A percentile compares a stretch with the other conserved stretches of the same genome.
Conservation (phyloP, 176 grass and related monocot genomes). For the Paspalum notatum region DNA sequence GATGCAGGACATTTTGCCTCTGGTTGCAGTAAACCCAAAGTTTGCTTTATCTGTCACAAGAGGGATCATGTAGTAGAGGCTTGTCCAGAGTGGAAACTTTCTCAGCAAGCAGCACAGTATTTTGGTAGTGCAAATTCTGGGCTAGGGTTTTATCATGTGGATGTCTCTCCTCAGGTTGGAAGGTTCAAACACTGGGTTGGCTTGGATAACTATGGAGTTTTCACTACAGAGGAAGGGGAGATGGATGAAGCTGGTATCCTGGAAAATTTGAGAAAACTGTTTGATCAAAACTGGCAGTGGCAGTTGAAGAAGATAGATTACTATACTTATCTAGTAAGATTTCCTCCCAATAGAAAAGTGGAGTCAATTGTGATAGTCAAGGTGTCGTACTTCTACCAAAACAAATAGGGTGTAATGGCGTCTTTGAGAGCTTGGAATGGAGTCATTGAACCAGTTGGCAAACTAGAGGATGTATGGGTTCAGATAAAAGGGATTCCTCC, state of each 20-base stretch:
- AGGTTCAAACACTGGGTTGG: too few relatives aligned
- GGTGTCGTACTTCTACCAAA: accelerated
- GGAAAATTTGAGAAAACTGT: background rate
- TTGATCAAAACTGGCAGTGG: background rate
- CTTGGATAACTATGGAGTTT: too few relatives aligned
- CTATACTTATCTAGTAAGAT: background rate
- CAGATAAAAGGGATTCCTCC: background rate
- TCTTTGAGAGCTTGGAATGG: background rate
- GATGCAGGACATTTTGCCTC: too few relatives aligned
- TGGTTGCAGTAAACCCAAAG: too few relatives aligned
- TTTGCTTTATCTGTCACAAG: too few relatives aligned
- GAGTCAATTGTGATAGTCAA: background rate
- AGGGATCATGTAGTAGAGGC: too few relatives aligned
- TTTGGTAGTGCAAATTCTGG: too few relatives aligned
- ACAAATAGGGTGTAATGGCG: accelerated
- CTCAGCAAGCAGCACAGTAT: too few relatives aligned
- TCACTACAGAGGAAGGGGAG: background rate
- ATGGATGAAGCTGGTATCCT: background rate
- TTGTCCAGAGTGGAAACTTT: too few relatives aligned
- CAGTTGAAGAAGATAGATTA: background rate
- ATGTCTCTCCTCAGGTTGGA: too few relatives aligned
- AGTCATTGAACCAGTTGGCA: background rate
- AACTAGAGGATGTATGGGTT: background rate
- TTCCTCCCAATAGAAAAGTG: background rate
- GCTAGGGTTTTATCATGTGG: too few relatives aligned